Base-by-base conservation (phyloP, 176 grass and related monocot species). In the Tuctoria greenei region DNA sequence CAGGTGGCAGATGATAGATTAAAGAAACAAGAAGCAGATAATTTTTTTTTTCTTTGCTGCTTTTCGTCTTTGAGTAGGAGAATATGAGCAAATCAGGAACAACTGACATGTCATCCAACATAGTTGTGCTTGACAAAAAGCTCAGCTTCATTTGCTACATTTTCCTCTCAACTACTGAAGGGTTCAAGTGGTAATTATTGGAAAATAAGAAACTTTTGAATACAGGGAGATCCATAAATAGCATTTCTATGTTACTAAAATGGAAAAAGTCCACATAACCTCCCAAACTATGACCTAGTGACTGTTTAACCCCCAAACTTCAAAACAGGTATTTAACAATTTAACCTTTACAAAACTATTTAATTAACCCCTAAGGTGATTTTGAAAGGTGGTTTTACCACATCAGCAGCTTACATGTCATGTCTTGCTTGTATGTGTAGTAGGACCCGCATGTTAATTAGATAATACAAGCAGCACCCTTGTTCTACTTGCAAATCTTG, bases 1-100 rank as follows among this genome's bases (percentile, higher is more conserved):
- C 42, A 74, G 75, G 62, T 69, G 69, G 35, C 55, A 69, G 20
- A 24, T 67, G 61, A 78, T 68, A 61, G 41, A 73, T 52, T 66
- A 61, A 44, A 78, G 12, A 87, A 60, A 77, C 4, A 31, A 61
- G 31, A 8, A 35, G 6, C 64, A 7, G 23, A 61, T 67, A 27
- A 4, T 3, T 15, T 18, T 41, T 11, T 50, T 25, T 41, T 8
- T 47, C 42, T 41, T 47, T 21, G n/a, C 6, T 0, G 14, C 74
- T 83, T 57, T 10, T 62, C 0, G 24, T 72, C 28, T 63, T 52
- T 47, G 24, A 64, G 57, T 56, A 26, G 40, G 36, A 54, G 40
- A 75, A 51, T 26, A 47, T 36, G 28, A 35, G 28, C 50, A 74
- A 28, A 85, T 16, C 13, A 65, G 38, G 46, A 56, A 64, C 62